Conservation (phyloP, 768 basidiomycete genomes). For the Psilocybe subaeruginosa region DNA sequence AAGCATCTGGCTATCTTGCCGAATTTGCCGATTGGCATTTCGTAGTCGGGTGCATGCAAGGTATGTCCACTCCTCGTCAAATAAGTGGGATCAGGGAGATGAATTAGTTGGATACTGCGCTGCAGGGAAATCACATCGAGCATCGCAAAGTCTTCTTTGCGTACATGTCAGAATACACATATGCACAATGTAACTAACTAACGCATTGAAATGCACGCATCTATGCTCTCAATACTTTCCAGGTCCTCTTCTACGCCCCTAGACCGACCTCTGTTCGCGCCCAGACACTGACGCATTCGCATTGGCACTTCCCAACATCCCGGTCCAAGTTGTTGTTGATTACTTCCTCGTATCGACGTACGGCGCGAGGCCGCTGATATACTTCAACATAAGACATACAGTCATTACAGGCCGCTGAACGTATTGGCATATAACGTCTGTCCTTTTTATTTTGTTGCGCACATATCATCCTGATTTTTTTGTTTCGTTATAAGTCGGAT, state of each 20-base stretch:
- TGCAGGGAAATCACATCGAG: slow-evolving; percentile 88
- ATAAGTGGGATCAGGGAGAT: not conserved
- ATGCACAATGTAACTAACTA: not conserved
- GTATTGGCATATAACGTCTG: slow-evolving; percentile 87
- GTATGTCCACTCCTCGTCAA: slow-evolving; percentile 35
- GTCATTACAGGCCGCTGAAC: slow-evolving; percentile 94
- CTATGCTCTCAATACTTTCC: slow-evolving; percentile 73
- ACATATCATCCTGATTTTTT: slow-evolving; percentile 3
- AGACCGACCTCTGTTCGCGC: slow-evolving; percentile 91
- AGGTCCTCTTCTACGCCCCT: slow-evolving; percentile 97
- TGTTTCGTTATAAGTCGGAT: slow-evolving; percentile 71
- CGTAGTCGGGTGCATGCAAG: slow-evolving; percentile 96
- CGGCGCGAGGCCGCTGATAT: slow-evolving; percentile 61
- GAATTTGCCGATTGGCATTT: slow-evolving; percentile 92
- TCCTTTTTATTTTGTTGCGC: not conserved
- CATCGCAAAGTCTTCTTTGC: slow-evolving; percentile 99
- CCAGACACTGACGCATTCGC: slow-evolving; percentile 76
- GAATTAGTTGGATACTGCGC: not conserved
- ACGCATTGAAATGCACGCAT: not conserved
- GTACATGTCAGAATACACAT: slow-evolving; percentile 46
- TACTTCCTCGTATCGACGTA: slow-evolving; percentile 54
- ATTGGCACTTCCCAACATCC: slow-evolving; percentile 84
- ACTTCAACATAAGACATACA: slow-evolving; percentile 92
- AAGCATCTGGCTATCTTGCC: slow-evolving; percentile 88
- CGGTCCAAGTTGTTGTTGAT: slow-evolving; percentile 73